Percentiles rank a stretch among this genome's conserved stretches.
Evolutionary conservation across 225 moss, liverwort and hornwort genomes (phyloP).

Genomic region (Ulota crispa): DNA sequence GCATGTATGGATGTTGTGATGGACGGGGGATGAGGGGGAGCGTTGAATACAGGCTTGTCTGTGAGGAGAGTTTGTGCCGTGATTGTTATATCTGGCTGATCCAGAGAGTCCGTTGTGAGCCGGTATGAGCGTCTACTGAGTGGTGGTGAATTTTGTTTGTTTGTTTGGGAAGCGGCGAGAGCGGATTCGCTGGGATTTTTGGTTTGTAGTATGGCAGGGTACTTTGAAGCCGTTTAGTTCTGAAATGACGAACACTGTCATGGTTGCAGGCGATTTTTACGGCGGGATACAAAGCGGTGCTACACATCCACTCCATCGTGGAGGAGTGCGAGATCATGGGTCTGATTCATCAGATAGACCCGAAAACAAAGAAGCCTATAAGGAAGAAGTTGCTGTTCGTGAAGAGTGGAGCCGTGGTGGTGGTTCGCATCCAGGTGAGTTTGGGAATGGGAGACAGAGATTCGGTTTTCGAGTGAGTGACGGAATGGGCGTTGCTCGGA

Average conservation of each 20-base stretch:
- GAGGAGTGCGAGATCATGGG: conserved; percentile 91
- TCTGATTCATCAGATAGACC: conserved; percentile 78
- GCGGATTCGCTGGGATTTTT: not conserved
- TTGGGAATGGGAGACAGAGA: not conserved
- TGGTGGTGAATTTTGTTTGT: not conserved
- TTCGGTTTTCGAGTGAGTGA: not conserved
- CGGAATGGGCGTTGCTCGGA: not conserved
- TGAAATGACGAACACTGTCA: not conserved
- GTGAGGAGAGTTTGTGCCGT: not conserved
- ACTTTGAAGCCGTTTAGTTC: not conserved
- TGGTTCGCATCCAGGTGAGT: conserved; percentile 78
- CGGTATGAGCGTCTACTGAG: not conserved
- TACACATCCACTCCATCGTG: conserved; percentile 83
- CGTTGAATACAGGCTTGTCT: not conserved
- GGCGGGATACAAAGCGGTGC: conserved; percentile 89
- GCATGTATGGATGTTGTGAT: not conserved
- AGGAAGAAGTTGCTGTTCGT: conserved; percentile 79
- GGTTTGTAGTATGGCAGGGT: not conserved
- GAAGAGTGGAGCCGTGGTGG: conserved; percentile 82
- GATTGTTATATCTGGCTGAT: not conserved
- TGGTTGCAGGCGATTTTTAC: conserved; percentile 78
- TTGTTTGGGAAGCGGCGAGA: not conserved
- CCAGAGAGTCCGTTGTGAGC: not conserved
- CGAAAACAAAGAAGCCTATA: conserved; percentile 78
- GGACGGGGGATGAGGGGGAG: not conserved